Conservation (phyloP, 352 stramenopile species). For the Pythium dissotocum region DNA sequence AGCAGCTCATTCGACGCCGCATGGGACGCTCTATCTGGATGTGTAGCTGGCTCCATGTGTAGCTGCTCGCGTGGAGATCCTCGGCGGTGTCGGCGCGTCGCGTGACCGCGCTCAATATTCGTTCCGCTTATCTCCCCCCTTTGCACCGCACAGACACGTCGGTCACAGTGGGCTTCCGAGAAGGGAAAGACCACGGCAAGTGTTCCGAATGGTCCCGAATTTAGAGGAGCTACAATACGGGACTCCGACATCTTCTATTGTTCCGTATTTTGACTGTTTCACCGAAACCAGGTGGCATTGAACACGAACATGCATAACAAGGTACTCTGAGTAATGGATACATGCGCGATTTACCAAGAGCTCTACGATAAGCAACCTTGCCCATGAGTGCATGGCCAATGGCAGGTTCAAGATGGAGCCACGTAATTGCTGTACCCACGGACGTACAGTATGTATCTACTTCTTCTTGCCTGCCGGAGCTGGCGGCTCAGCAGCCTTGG, state of each 20-base stretch:
- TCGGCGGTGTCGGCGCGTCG: constrained; percentile 1
- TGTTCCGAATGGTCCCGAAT: constrained; percentile 26
- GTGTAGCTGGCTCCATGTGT: constrained; percentile 18
- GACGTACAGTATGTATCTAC: constrained; percentile 7
- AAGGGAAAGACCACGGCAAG: constrained; percentile 9
- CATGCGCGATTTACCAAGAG: constrained; percentile 3
- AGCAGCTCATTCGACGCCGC: constrained; percentile 21
- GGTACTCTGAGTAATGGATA: constrained; percentile 14
- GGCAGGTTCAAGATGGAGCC: neutral
- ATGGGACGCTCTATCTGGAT: constrained; percentile 10
- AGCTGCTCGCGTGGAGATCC: neutral
- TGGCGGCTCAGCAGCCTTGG: constrained; percentile 42
- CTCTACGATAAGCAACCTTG: constrained; percentile 12
- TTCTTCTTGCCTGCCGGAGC: constrained; percentile 52
- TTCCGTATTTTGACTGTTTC: neutral
- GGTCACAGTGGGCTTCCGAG: constrained; percentile 5
- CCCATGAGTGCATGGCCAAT: neutral
- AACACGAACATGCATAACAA: neutral
- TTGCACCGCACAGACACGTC: constrained; percentile 23
- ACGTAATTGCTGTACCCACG: neutral
- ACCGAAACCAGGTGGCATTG: constrained; percentile 8
- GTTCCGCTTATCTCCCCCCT: constrained; percentile 4
- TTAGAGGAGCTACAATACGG: neutral
- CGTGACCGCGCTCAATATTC: constrained; percentile 1
- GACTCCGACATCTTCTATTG: neutral